These are phyloP conservation scores for Chrysoporthe cubensis DNA, from an alignment of 2,329 filamentous ascomycete species.

Conservation along the genomic window DNA sequence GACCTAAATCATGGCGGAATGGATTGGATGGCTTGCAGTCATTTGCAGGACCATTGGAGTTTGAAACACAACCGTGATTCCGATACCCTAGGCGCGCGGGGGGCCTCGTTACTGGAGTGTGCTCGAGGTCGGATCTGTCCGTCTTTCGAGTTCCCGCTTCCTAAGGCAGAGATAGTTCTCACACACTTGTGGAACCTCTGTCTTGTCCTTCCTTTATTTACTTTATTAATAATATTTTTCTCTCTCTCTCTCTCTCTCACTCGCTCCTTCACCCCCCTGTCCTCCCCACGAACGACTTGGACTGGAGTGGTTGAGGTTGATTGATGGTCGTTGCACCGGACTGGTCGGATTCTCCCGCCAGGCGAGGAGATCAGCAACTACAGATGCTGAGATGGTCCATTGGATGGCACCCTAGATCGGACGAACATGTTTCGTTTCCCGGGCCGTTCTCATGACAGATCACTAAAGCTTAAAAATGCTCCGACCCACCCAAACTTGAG, in stretches of 20 bases:
- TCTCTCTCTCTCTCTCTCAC: no score
- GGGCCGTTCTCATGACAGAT: neutral
- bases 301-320: no score
- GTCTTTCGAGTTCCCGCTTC: no score
- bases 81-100: no score
- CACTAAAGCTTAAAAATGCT: neutral
- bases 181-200: no score
- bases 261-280: no score
- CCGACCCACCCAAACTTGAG: neutral
- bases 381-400: neutral
- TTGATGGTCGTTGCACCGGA: no score
- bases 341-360: neutral
- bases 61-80: neutral
- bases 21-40: neutral
- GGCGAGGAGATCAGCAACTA: neutral
- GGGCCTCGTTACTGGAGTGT: neutral
- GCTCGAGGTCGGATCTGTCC: no score
- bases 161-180: no score
- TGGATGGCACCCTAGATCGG: neutral
- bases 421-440: conserved; percentile 1
- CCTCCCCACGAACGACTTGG: no score
- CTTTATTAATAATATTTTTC: no score
- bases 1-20: neutral
- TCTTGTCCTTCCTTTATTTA: no score
- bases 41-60: neutral